Percentiles rank a stretch among this genome's conserved stretches.
phyloP scores from a whole-genome alignment of 495 filamentous ascomycete species.

The Trichoderma virens region DNA sequence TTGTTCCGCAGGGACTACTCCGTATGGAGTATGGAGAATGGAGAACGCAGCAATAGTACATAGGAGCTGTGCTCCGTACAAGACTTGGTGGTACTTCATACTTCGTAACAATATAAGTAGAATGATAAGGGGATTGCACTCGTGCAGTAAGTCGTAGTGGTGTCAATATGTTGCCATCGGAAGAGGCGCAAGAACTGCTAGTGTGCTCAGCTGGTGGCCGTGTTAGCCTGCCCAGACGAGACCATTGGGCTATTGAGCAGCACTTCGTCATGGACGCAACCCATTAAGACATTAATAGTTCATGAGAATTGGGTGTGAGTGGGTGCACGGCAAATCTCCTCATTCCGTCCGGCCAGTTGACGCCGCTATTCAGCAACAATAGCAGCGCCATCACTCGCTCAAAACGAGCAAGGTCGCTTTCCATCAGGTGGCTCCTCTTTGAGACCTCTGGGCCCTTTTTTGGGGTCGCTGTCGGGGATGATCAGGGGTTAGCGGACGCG shows the following conservation, averaged over 20 bases:
- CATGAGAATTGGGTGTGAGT: neutral
- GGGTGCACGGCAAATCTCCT: slow-evolving; percentile 1
- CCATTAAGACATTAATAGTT: neutral
- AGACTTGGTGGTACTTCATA: too few species aligned
- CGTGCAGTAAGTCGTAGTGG: neutral
- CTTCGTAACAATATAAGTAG: too few species aligned
- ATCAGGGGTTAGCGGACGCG: neutral
- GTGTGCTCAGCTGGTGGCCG: neutral
- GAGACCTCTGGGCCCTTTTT: neutral
- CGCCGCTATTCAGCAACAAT: neutral
- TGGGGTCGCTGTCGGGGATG: neutral
- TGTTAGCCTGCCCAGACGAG: neutral
- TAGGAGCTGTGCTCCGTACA: neutral
- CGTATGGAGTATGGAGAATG: neutral
- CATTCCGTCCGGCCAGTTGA: neutral
- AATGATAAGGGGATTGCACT: too few species aligned
- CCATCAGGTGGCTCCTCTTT: neutral
- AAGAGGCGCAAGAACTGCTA: neutral
- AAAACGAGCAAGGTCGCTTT: neutral
- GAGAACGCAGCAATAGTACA: neutral
- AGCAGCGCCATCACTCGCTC: too few species aligned
- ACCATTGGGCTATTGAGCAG: neutral
- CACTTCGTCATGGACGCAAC: neutral
- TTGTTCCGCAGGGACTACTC: neutral
- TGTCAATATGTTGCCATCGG: neutral